Base-by-base conservation (phyloP, 2,329 filamentous ascomycete species). In the Nothophoma quercina region DNA sequence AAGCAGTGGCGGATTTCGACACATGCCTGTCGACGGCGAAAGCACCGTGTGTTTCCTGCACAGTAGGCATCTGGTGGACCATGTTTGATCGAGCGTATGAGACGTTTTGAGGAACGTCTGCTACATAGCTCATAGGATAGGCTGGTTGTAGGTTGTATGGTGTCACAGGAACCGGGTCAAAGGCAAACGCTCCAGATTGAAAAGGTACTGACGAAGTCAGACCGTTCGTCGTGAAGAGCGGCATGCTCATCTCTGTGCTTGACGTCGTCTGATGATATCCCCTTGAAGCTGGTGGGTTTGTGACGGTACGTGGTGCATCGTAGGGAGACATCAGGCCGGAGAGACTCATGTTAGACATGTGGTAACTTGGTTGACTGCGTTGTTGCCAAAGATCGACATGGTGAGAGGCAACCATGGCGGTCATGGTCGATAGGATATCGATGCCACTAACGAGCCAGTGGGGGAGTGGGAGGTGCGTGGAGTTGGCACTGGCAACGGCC, bases 1-100 rank as follows among this genome's bases (percentile, higher is more conserved):
- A 79, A 26, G 65, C 60, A 18, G 69, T 71, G 53, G 80, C 79
- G 1, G 70, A 62, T 57, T 81, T 81, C 59, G 80, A 75, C 38
- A 70, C 67, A 23, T 64, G 67, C 29, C 59, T 54, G 22, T 67
- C 60, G 12, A 60, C 32, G 2, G 62, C 15, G 36, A 68, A 71
- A 21, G 59, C 58, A 21, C 60, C 62, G 22, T 62, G 73, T 54
- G 60, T 53, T 52, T 70, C 69, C 59, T 63, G 65, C 7, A 66
- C 59, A 9, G 62, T 59, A 5, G 71, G 58, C n/a, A 72, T 54
- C 12, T 58, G 36, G 26, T 69, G 71, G 3, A 64, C 35, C 18
- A 64, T 55, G 9, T 55, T 47, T 19, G 56, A 48, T 42, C 55
- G 56, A n/a, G 63, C 22, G 41, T 70, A 74, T 3, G 70, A 60